Percentiles rank a stretch among this genome's conserved stretches.
These are phyloP conservation scores for Lasiodiplodia citricola DNA, from an alignment of 2,329 filamentous ascomycete species.

Conservation along the genomic window DNA sequence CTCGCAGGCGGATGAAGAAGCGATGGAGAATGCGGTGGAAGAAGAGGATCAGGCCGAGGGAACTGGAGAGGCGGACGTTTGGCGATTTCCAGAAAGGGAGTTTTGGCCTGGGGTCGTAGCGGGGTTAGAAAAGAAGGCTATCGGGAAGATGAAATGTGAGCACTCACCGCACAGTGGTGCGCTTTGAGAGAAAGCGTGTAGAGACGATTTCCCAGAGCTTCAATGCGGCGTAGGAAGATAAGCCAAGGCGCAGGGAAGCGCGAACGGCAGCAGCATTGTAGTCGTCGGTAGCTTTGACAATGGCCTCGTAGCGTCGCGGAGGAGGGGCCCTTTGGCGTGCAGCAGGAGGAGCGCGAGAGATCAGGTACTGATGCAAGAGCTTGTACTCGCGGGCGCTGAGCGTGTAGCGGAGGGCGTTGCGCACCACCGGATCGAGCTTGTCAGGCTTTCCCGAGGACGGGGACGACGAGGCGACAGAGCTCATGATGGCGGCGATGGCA, in stretches of 20 bases:
- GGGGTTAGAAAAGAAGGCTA: neutral
- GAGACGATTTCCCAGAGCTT: constrained; percentile 54
- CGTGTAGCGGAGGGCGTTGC: constrained; percentile 86
- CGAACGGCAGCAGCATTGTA: constrained; percentile 56
- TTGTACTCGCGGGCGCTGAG: constrained; percentile 85
- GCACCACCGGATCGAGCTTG: constrained; percentile 71
- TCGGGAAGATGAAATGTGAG: neutral
- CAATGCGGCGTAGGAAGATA: constrained; percentile 49
- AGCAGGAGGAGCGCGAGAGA: constrained; percentile 69
- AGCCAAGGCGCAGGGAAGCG: constrained; percentile 51
- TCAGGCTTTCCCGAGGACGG: constrained; percentile 36
- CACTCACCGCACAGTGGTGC: constrained; percentile 33
- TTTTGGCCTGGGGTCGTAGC: constrained; percentile 29
- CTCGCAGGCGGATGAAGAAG: constrained; percentile 81
- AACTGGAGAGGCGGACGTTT: constrained; percentile 78
- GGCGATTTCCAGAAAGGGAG: constrained; percentile 60
- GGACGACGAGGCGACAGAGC: constrained; percentile 33
- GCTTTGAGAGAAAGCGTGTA: constrained; percentile 41
- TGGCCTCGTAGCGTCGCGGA: constrained; percentile 58
- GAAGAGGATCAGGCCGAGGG: constrained; percentile 82
- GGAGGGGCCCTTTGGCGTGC: constrained; percentile 60
- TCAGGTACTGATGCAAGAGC: constrained; percentile 79
- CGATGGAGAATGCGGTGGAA: constrained; percentile 89
- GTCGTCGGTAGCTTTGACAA: constrained; percentile 53
- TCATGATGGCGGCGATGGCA: constrained; percentile 36